These are phyloP conservation scores for Brasenia schreberi DNA, from an alignment of 164 flowering plant species.

Conservation along the genomic window DNA sequence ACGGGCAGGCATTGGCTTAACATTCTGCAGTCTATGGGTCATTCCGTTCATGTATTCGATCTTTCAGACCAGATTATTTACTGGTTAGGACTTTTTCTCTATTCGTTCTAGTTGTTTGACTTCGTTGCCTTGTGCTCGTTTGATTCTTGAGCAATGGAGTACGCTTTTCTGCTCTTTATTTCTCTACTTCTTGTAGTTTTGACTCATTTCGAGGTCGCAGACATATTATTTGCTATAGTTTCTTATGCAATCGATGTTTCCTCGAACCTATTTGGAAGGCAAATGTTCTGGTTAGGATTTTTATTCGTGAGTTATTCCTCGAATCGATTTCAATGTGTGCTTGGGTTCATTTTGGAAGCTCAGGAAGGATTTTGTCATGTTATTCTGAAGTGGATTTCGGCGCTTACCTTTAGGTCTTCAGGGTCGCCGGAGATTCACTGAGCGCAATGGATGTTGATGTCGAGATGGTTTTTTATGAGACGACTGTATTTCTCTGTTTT, in stretches of 20 bases:
- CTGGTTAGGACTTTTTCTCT: slow-evolving; percentile 42
- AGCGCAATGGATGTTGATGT: no score
- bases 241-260: neutral
- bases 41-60: slow-evolving; percentile 78
- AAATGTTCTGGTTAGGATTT: no score
- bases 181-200: neutral
- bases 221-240: no score
- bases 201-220: neutral
- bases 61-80: slow-evolving; percentile 40
- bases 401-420: no score
- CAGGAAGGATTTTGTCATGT: no score
- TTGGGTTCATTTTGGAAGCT: no score
- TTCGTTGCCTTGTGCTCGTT: neutral
- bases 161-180: slow-evolving; percentile 4
- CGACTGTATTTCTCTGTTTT: no score
- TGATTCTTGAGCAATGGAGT: slow-evolving; percentile 1
- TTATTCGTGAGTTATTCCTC: no score
- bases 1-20: slow-evolving; percentile 61
- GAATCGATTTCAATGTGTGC: no score
- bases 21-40: slow-evolving; percentile 90
- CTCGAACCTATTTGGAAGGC: neutral
- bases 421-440: no score
- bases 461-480: no score
- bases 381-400: no score
- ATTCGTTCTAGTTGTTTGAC: neutral